phyloP scores from a whole-genome alignment of 352 stramenopile genomes.

The Pseudoperonospora humuli region DNA sequence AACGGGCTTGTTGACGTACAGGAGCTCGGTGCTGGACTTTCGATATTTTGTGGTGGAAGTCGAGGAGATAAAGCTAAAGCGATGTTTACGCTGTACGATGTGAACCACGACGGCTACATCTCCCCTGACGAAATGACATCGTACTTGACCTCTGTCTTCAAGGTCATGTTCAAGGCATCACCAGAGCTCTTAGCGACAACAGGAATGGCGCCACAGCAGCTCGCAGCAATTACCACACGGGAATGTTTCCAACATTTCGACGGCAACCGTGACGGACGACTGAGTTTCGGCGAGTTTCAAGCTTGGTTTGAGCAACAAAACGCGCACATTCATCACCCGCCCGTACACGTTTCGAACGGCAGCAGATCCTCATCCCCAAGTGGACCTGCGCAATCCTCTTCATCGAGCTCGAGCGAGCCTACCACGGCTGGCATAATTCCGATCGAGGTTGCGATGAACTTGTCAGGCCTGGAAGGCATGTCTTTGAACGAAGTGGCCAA shows the following conservation, averaged over 20 bases:
- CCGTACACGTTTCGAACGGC: slow-evolving; percentile 9
- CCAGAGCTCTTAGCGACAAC: slow-evolving; percentile 48
- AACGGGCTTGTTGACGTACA: slow-evolving; percentile 81
- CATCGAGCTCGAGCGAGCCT: slow-evolving; percentile 11
- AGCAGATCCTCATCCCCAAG: slow-evolving; percentile 1
- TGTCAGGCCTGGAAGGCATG: slow-evolving; percentile 59
- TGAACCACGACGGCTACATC: slow-evolving; percentile 76
- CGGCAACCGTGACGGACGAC: slow-evolving; percentile 60
- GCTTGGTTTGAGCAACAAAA: slow-evolving; percentile 69
- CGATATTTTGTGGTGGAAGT: slow-evolving; percentile 81
- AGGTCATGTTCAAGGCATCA: slow-evolving; percentile 80
- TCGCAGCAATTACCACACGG: slow-evolving; percentile 66
- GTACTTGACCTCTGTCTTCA: slow-evolving; percentile 82
- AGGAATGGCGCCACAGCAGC: slow-evolving; percentile 42
- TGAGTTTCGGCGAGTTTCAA: slow-evolving; percentile 78
- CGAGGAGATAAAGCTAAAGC: slow-evolving; percentile 60
- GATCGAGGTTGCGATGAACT: slow-evolving; percentile 60
- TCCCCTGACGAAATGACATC: slow-evolving; percentile 73
- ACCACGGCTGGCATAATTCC: slow-evolving; percentile 28
- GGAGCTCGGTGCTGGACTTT: slow-evolving; percentile 78
- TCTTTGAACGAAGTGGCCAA: slow-evolving; percentile 51
- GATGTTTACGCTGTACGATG: slow-evolving; percentile 79
- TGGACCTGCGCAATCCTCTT: slow-evolving; percentile 12
- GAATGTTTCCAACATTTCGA: slow-evolving; percentile 76
- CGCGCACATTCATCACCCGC: slow-evolving; percentile 5